Evolutionary conservation across 257 asterid genomes (phyloP).

Genomic region (Fraxinus americana): DNA sequence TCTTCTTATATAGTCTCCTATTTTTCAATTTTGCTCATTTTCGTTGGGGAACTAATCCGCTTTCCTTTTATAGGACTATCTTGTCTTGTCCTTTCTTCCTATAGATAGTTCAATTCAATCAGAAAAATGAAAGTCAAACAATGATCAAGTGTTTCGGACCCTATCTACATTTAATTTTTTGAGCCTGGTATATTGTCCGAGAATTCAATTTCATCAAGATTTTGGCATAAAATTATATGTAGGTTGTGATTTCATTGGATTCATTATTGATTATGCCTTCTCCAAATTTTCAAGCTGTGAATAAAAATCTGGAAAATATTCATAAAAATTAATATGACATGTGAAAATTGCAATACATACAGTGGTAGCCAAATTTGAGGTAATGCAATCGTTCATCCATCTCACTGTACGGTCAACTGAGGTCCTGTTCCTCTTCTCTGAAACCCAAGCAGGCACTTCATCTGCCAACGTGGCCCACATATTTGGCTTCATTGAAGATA

Average conservation of each 20-base stretch:
- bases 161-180: neutral
- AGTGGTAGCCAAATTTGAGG: slow-evolving; percentile 31
- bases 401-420: slow-evolving; percentile 84
- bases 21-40: neutral
- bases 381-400: slow-evolving; percentile 90
- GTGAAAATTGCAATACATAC: slow-evolving; percentile 24
- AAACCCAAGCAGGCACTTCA: slow-evolving; percentile 96
- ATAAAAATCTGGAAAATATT: neutral
- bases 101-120: neutral
- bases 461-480: slow-evolving; percentile 84
- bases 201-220: slow-evolving; percentile 2
- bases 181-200: neutral
- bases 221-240: slow-evolving; percentile 10
- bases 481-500: slow-evolving; percentile 79
- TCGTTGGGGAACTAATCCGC: neutral
- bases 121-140: neutral
- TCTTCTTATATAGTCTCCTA: neutral
- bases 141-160: neutral
- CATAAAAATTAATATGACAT: neutral
- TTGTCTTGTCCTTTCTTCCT: neutral
- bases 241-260: neutral
- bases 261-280: neutral
- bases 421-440: slow-evolving; percentile 71
- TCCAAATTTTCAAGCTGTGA: neutral
- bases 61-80: neutral